phyloP scores from a whole-genome alignment of 345 rosid genomes.

The Syzygium aromaticum region DNA sequence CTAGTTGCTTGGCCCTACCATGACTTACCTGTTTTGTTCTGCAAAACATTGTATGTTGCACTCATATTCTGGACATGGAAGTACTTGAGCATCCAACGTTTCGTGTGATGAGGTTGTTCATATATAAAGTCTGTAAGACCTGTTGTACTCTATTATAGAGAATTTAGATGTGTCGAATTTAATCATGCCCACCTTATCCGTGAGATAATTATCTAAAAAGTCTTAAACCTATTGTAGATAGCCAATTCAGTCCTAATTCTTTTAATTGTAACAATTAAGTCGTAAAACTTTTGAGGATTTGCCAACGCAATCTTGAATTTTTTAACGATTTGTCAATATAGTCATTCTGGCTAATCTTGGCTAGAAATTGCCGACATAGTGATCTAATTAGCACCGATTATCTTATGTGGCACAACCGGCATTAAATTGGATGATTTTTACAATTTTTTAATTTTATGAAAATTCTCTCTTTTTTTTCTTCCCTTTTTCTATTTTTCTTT shows the following conservation, averaged over 20 bases:
- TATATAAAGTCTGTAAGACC: background rate
- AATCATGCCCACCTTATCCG: background rate
- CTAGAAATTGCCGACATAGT: rapidly evolving
- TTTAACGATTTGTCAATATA: background rate
- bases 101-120: background rate
- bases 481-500: too few relatives aligned
- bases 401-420: too few relatives aligned
- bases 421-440: background rate
- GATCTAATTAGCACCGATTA: rapidly evolving
- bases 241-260: rapidly evolving
- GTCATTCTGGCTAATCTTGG: rapidly evolving
- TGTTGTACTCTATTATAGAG: background rate
- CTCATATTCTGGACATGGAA: background rate
- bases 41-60: background rate
- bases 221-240: background rate
- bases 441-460: too few relatives aligned
- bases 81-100: background rate
- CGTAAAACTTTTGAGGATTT: background rate
- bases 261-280: background rate
- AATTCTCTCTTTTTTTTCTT: too few relatives aligned
- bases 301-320: background rate
- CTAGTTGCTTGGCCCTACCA: too few relatives aligned
- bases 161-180: background rate
- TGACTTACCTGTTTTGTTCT: background rate
- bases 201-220: background rate